A percentile compares a stretch with the other conserved stretches of the same genome.
phyloP scores from a whole-genome alignment of 805 yeast genomes.

The Metschnikowia lachancei region DNA sequence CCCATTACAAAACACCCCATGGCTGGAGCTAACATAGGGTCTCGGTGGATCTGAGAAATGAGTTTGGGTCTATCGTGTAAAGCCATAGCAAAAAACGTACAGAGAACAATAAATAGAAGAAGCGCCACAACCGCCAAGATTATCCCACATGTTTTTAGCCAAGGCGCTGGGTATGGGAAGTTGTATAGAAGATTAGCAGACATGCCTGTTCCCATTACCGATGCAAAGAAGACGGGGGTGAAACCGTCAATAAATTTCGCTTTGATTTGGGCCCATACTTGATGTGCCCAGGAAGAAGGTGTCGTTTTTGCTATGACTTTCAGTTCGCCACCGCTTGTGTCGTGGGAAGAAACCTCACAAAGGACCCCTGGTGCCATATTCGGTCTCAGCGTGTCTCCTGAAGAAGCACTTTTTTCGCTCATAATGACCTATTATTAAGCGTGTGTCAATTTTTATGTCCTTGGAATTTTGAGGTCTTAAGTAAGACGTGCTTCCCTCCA shows the following conservation, averaged over 20 bases:
- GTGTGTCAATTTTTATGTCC: too few relatives aligned
- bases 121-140: constrained; percentile 63
- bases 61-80: constrained; percentile 30
- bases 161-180: constrained; percentile 62
- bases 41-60: constrained; percentile 22
- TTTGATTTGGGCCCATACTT: constrained; percentile 8
- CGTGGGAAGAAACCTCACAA: neutral
- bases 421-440: too few relatives aligned
- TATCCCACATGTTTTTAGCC: constrained; percentile 57
- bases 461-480: too few relatives aligned
- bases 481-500: too few relatives aligned
- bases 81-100: constrained; percentile 42
- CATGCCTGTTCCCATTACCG: constrained; percentile 86
- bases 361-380: neutral
- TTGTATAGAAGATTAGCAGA: constrained; percentile 56
- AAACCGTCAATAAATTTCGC: constrained; percentile 25
- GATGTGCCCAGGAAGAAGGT: constrained; percentile 2
- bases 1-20: constrained; percentile 87
- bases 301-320: constrained; percentile 3
- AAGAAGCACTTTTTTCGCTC: constrained; percentile 2
- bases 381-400: constrained; percentile 3
- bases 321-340: constrained; percentile 10
- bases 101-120: constrained; percentile 43
- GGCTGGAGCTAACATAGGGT: constrained; percentile 53
- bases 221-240: constrained; percentile 61